These are phyloP conservation scores for Lavandula angustifolia DNA, from an alignment of 257 asterid species.

Conservation along the genomic window DNA sequence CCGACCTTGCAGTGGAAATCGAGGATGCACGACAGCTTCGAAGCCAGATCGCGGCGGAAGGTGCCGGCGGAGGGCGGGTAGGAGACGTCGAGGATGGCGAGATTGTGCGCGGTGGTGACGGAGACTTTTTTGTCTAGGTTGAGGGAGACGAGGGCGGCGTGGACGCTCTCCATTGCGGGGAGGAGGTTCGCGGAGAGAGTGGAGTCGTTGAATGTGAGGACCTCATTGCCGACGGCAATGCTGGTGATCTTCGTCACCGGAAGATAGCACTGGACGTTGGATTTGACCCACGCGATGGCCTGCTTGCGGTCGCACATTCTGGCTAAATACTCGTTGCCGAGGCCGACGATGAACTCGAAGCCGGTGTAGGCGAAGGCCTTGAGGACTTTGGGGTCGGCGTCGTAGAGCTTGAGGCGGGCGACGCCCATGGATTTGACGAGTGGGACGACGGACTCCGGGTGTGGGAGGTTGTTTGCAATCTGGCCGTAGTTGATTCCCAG, in stretches of 20 bases:
- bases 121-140: slow-evolving; percentile 55
- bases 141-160: slow-evolving; percentile 58
- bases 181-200: slow-evolving; percentile 52
- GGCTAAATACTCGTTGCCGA: slow-evolving; percentile 62
- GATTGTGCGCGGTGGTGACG: slow-evolving; percentile 81
- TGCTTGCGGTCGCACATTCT: slow-evolving; percentile 55
- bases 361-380: slow-evolving; percentile 81
- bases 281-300: slow-evolving; percentile 65
- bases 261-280: slow-evolving; percentile 58
- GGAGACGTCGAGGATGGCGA: slow-evolving; percentile 63
- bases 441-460: slow-evolving; percentile 62
- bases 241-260: slow-evolving; percentile 71
- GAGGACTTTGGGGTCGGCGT: slow-evolving; percentile 72
- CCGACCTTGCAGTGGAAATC: slow-evolving; percentile 65
- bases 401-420: slow-evolving; percentile 74
- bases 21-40: slow-evolving; percentile 46
- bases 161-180: slow-evolving; percentile 75
- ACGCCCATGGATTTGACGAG: slow-evolving; percentile 73
- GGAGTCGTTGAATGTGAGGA: slow-evolving; percentile 64
- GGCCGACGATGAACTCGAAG: slow-evolving; percentile 69
- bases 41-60: slow-evolving; percentile 58
- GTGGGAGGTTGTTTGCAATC: slow-evolving; percentile 79
- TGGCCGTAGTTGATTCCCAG: slow-evolving; percentile 88
- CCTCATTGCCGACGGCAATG: slow-evolving; percentile 86
- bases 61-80: slow-evolving; percentile 84